Base-by-base conservation (phyloP, 106 monocot species). In the Posidonia australis region DNA sequence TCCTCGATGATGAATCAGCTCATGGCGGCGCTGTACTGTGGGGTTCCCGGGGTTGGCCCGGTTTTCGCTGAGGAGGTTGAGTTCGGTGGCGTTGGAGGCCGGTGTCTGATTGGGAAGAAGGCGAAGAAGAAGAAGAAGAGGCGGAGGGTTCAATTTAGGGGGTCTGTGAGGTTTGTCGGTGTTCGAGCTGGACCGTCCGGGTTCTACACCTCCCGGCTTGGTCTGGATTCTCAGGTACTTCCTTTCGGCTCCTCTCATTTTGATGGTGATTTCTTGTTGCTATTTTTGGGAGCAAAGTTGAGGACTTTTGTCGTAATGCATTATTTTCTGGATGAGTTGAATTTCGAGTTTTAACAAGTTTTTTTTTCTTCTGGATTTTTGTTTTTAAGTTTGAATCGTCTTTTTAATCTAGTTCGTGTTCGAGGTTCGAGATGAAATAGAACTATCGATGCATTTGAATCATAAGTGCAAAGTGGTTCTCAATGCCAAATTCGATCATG, bases 161-260 rank as follows among this genome's bases (percentile, higher is more conserved):
- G 36, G 5, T 36, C 36, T 7, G 14, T 14, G 41, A 64, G 51
- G 44, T 63, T 63, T 10, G 58, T 70, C 23, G 71, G 41, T 9
- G 72, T 77, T 54, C 57, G 72, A 44, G 72, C 72, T 72, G 68
- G 73, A 10, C 76, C 83, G 51, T 77, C 77, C 44, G 71, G 66
- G 54, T 80, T 81, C 77, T 74, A 78, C 80, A 77, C 78, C 9
- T 83, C 93, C 22, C 81, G 67, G 9, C 71, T 85, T 68, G 79
- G 79, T 13, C 28, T 89, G 13, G 89, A 93, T 45, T 86, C 83
- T 44, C 81, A 79, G 86, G 93, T 93, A 22, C 18, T 53, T 45
- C 20, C 16, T 51, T 45, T 58, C 13, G 18, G 22, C 42, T 46
- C 24, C 16, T 12, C n/a, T 48, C 42, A 44, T 19, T 72, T 58